Conservation (phyloP, 2,329 filamentous ascomycete genomes). For the Epichloe bromicola region DNA sequence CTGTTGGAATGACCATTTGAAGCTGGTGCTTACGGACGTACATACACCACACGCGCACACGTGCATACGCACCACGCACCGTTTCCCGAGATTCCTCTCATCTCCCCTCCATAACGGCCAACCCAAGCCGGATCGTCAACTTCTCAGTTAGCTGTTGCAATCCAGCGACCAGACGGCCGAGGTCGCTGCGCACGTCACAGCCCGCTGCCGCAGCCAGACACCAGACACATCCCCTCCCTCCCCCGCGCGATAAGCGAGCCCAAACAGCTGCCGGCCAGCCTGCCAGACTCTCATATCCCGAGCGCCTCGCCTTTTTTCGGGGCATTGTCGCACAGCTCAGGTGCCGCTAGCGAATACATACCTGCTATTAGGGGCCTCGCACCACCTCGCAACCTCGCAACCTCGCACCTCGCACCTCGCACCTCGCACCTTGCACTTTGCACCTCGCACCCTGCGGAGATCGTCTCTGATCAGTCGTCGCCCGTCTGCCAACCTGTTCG, state of each 20-base stretch:
- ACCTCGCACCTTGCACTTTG: background rate
- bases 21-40: too few relatives aligned
- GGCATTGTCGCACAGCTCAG: slow-evolving; percentile 6
- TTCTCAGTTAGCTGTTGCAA: background rate
- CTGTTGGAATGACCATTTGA: too few relatives aligned
- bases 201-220: background rate
- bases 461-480: background rate
- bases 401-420: background rate
- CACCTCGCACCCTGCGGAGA: background rate
- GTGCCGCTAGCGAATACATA: slow-evolving; percentile 6
- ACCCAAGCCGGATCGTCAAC: background rate
- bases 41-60: background rate
- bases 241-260: background rate
- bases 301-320: slow-evolving; percentile 1
- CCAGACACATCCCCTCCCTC: background rate
- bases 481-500: background rate
- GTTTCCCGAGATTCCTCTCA: background rate
- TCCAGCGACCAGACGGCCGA: background rate
- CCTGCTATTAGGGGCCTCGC: slow-evolving; percentile 2
- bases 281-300: background rate
- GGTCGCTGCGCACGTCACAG: background rate
- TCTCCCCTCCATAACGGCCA: background rate
- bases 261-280: background rate
- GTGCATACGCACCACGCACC: background rate
- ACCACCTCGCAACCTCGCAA: background rate